These are phyloP conservation scores for Chrysanthemum makinoi DNA, from an alignment of 129 eudicot species.

Conservation along the genomic window DNA sequence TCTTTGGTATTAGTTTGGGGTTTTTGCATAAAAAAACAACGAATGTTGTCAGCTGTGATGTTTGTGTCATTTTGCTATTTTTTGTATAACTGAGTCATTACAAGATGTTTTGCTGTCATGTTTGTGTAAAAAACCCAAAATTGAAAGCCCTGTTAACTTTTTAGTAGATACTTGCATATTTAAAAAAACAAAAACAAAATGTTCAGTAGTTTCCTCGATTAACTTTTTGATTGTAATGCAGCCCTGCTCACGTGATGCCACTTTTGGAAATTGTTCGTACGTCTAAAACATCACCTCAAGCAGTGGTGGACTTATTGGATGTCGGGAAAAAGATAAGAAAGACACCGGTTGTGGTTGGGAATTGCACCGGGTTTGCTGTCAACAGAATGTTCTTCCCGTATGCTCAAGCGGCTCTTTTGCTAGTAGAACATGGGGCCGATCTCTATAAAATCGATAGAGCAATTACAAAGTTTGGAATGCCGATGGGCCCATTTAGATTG, in stretches of 20 bases:
- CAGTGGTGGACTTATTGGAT: conserved; percentile 74
- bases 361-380: conserved; percentile 97
- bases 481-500: conserved; percentile 96
- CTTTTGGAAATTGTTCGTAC: conserved; percentile 91
- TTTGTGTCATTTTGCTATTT: neutral
- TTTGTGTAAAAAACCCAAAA: no score
- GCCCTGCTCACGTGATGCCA: conserved; percentile 99
- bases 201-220: neutral
- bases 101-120: no score
- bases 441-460: conserved; percentile 72
- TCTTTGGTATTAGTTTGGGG: neutral
- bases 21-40: no score
- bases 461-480: conserved; percentile 95
- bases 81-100: no score
- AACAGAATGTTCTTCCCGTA: conserved; percentile 94
- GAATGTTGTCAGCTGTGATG: neutral
- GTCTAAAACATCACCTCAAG: conserved; percentile 82
- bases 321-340: conserved; percentile 85
- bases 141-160: no score
- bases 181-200: no score
- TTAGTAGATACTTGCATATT: no score
- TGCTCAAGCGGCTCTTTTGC: conserved; percentile 89
- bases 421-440: conserved; percentile 89
- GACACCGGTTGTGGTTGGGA: conserved; percentile 87
- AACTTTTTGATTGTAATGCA: conserved; percentile 24